A percentile compares a stretch with the other conserved stretches of the same genome.
These are phyloP conservation scores for Arthromyces matolae DNA, from an alignment of 768 basidiomycete species.

Conservation along the genomic window DNA sequence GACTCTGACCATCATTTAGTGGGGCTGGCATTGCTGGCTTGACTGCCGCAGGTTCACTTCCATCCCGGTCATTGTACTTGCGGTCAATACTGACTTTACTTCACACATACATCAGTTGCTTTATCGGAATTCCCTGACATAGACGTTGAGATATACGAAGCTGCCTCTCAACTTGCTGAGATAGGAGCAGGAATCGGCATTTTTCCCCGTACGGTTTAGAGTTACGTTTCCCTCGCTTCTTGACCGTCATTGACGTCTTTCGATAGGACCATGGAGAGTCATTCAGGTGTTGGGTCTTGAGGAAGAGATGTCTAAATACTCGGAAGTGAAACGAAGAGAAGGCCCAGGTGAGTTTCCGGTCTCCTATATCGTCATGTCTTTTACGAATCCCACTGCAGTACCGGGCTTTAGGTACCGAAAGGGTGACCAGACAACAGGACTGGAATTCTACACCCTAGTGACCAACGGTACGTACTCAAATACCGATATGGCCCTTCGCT, in stretches of 20 bases:
- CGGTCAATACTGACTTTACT: slow-evolving; percentile 9
- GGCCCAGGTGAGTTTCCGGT: slow-evolving; percentile 35
- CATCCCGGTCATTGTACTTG: not conserved
- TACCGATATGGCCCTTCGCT: not conserved
- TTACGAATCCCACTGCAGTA: slow-evolving; percentile 31
- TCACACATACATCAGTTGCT: slow-evolving; percentile 29
- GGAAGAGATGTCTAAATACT: slow-evolving; percentile 37
- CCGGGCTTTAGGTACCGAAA: slow-evolving; percentile 54
- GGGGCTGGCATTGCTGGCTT: slow-evolving; percentile 53
- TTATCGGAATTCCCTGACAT: slow-evolving; percentile 49
- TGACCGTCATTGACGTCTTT: not conserved
- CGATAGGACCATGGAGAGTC: slow-evolving; percentile 45
- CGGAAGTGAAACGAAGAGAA: slow-evolving; percentile 34
- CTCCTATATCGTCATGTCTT: not conserved
- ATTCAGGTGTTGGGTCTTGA: slow-evolving; percentile 44
- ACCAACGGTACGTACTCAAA: slow-evolving; percentile 47
- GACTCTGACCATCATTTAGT: slow-evolving; percentile 27
- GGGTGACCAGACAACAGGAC: slow-evolving; percentile 53
- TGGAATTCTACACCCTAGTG: slow-evolving; percentile 49
- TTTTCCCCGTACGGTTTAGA: slow-evolving; percentile 38
- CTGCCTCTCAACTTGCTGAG: slow-evolving; percentile 45
- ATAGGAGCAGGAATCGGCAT: slow-evolving; percentile 62
- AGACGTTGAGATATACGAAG: slow-evolving; percentile 55
- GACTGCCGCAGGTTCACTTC: slow-evolving; percentile 36
- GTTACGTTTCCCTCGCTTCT: slow-evolving; percentile 7